Conservation (phyloP, 129 eudicot genomes). For the Solidago caesia region DNA sequence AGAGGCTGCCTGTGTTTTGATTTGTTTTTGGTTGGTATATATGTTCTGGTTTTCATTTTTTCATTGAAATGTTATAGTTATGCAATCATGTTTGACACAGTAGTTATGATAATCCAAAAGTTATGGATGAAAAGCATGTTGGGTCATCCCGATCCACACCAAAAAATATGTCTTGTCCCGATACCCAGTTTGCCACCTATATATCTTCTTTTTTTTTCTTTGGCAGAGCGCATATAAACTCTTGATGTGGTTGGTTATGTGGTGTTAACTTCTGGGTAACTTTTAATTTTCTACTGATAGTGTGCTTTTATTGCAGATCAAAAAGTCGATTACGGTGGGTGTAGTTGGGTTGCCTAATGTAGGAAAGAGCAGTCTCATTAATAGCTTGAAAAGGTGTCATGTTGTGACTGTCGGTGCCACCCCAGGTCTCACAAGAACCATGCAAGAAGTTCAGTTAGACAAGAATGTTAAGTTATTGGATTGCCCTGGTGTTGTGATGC, state of each 20-base stretch:
- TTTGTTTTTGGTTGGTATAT: too few relatives aligned
- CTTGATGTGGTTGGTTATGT: neutral
- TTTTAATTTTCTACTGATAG: neutral
- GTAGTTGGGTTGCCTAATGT: slow-evolving; percentile 93
- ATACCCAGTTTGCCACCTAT: neutral
- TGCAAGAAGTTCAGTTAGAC: slow-evolving; percentile 96
- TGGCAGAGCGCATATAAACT: neutral
- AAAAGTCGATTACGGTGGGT: slow-evolving; percentile 81
- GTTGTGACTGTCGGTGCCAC: slow-evolving; percentile 91
- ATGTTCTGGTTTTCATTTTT: too few relatives aligned
- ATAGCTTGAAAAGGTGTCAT: slow-evolving; percentile 87
- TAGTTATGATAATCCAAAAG: too few relatives aligned
- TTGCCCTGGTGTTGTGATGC: slow-evolving; percentile 97
- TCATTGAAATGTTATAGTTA: too few relatives aligned
- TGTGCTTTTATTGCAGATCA: slow-evolving; percentile 49
- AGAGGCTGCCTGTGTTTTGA: too few relatives aligned
- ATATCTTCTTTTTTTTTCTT: neutral
- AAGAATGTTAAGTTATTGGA: slow-evolving; percentile 81
- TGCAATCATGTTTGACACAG: too few relatives aligned
- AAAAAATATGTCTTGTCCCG: neutral
- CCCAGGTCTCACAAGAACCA: slow-evolving; percentile 86
- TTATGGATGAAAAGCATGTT: too few relatives aligned
- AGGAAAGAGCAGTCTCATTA: slow-evolving; percentile 98
- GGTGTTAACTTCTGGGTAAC: neutral
- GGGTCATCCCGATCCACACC: neutral